Base-by-base conservation (phyloP, 192 early-diverging fungal species). In the Coemansia sp. region DNA sequence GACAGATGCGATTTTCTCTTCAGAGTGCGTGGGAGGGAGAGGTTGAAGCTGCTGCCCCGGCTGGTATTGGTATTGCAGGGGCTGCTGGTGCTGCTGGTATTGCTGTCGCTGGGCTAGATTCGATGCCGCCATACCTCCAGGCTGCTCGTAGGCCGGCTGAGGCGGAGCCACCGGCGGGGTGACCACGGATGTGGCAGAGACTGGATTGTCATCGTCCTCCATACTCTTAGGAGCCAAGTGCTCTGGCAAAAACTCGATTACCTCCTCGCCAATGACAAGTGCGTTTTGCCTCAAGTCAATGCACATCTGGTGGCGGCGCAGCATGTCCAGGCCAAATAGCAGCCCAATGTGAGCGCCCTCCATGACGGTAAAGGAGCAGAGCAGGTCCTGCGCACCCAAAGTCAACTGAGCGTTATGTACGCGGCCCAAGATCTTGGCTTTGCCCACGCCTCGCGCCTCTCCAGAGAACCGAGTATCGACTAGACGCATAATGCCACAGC, bases 241-340 rank as follows among this genome's bases (percentile, higher is more conserved):
- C 73, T 99, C 97, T 5, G 90, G 78, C 62, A 98, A 78, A 78
- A 99, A 99, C 27, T 90, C 90, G 63, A 98, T 89, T 39, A 89
- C 87, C 64, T 91, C 83, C 8, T 83, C 91, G 62, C 93, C 87
- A 74, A 99, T 95, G 3, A 92, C 83, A 57, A 99, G 83, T 2
- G 81, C 87, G 65, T 97, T 90, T 65, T 91, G 92, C 65, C 85
- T 85, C 64, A 99, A 77, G 78, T 99, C 97, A 74, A 98, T 98
- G 67, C 90, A 90, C 27, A 94, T 94, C 85, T 91, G 90, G 70
- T 98, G 94, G 11, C 94, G 87, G 73, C 90, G 95, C 29, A 99
- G 86, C 94, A 98, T 98, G 62, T 99, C 97, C 64, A 99, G 76
- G 0, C 97, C 97, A 80, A 99, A 95, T 36, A 99, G 79, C 38